Conservation (phyloP, 257 asterid genomes). For the Solanum virginianum region DNA sequence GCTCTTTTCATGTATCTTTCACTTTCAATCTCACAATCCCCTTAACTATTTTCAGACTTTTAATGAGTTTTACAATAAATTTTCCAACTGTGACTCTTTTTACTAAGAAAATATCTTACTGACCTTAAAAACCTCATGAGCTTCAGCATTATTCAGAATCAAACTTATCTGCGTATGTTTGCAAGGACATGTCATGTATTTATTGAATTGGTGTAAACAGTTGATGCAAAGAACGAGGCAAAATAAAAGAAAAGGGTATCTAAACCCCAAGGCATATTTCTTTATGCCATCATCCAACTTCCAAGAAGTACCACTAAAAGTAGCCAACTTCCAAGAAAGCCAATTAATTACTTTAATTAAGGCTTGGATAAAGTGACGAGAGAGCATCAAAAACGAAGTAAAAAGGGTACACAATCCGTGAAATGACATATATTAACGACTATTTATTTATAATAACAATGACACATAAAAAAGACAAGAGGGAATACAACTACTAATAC, state of each 20-base stretch:
- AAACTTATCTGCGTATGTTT: background rate
- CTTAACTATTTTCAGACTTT: background rate
- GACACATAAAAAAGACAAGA: too few relatives aligned
- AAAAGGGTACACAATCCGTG: background rate
- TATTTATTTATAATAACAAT: too few relatives aligned
- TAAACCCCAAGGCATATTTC: background rate
- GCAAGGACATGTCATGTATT: background rate
- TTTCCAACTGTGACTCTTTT: background rate
- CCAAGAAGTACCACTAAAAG: conserved; percentile 4
- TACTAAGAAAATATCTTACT: background rate
- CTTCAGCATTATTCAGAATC: background rate
- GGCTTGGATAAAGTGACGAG: background rate
- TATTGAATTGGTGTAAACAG: background rate
- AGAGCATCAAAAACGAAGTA: background rate
- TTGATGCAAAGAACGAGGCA: background rate
- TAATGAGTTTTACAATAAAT: background rate
- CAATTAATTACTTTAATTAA: background rate
- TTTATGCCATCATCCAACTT: background rate
- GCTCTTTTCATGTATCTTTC: background rate
- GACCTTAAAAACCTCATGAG: background rate
- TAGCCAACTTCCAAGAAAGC: conserved; percentile 13
- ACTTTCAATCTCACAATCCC: background rate
- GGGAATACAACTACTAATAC: background rate
- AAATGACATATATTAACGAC: too few relatives aligned
- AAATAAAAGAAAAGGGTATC: background rate